These are phyloP conservation scores for Candida neerlandica DNA, from an alignment of 1,139 yeast species.

Conservation along the genomic window DNA sequence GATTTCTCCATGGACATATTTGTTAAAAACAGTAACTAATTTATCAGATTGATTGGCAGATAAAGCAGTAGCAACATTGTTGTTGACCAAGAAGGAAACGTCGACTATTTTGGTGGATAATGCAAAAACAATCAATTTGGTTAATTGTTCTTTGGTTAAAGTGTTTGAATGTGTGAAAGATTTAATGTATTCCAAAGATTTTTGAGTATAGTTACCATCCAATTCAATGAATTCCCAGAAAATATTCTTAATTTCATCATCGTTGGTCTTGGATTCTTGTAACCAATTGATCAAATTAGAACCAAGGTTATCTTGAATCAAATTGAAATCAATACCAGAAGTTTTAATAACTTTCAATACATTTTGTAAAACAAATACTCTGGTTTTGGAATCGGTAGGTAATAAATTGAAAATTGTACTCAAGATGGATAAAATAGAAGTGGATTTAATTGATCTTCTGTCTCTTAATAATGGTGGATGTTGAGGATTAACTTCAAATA, in stretches of 20 bases:
- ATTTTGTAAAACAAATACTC: conserved; percentile 35
- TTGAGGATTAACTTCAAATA: conserved; percentile 38
- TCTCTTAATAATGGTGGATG: conserved; percentile 49
- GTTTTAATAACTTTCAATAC: conserved; percentile 37
- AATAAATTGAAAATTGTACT: conserved; percentile 49
- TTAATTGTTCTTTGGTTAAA: conserved; percentile 30
- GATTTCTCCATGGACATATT: conserved; percentile 42
- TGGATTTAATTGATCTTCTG: conserved; percentile 47
- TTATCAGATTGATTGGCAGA: conserved; percentile 22
- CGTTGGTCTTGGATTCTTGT: conserved; percentile 31
- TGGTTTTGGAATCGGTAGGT: conserved; percentile 35
- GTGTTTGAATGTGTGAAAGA: conserved; percentile 30
- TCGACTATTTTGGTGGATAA: conserved; percentile 46
- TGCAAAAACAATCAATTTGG: conserved; percentile 38
- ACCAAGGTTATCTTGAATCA: conserved; percentile 42
- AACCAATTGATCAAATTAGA: conserved; percentile 43
- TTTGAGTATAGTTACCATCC: conserved; percentile 31
- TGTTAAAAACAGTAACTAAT: conserved; percentile 32
- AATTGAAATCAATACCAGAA: conserved; percentile 36
- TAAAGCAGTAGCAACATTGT: conserved; percentile 40
- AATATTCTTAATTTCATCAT: conserved; percentile 28
- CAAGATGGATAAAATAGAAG: conserved; percentile 46
- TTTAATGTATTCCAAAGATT: conserved; percentile 41
- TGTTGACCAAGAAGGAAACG: conserved; percentile 46
- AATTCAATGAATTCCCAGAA: conserved; percentile 46